Evolutionary conservation across 257 asterid species (phyloP).

Genomic region (Forsythia suspensa): DNA sequence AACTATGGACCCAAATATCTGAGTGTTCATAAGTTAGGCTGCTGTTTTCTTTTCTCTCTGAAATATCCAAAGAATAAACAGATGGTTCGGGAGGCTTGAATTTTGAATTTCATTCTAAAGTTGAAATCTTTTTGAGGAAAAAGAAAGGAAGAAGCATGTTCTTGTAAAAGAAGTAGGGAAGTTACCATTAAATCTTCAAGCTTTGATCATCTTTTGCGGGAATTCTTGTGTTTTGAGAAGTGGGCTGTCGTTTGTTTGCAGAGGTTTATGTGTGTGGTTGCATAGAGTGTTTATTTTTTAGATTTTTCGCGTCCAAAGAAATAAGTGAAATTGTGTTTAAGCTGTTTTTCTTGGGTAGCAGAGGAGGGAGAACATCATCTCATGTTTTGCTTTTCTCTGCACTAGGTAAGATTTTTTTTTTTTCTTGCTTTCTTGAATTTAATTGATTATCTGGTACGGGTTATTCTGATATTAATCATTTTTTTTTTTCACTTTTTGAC

Average conservation of each 20-base stretch:
- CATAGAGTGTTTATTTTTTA: background rate
- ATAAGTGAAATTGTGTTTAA: slow-evolving; percentile 4
- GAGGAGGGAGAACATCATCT: slow-evolving; percentile 10
- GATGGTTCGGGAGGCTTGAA: background rate
- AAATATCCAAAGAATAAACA: background rate
- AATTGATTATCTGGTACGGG: background rate
- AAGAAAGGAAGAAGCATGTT: background rate
- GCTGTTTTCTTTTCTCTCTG: background rate
- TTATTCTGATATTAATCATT: background rate
- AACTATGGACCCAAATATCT: background rate
- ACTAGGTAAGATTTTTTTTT: slow-evolving; percentile 19
- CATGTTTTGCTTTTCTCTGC: slow-evolving; percentile 12
- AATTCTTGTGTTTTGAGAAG: background rate
- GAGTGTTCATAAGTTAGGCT: background rate
- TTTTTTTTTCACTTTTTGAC: background rate
- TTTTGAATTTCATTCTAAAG: background rate
- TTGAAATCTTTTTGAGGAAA: background rate
- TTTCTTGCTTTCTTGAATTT: background rate
- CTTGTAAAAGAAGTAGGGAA: background rate
- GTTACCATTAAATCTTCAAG: background rate
- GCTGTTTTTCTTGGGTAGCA: slow-evolving; percentile 13
- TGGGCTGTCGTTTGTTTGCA: background rate
- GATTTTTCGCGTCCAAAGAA: background rate
- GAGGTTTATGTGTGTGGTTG: background rate
- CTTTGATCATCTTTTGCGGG: background rate